A percentile compares a stretch with the other conserved stretches of the same genome.
phyloP scores from a whole-genome alignment of 768 basidiomycete genomes.

The Dacryopinax spathularia region DNA sequence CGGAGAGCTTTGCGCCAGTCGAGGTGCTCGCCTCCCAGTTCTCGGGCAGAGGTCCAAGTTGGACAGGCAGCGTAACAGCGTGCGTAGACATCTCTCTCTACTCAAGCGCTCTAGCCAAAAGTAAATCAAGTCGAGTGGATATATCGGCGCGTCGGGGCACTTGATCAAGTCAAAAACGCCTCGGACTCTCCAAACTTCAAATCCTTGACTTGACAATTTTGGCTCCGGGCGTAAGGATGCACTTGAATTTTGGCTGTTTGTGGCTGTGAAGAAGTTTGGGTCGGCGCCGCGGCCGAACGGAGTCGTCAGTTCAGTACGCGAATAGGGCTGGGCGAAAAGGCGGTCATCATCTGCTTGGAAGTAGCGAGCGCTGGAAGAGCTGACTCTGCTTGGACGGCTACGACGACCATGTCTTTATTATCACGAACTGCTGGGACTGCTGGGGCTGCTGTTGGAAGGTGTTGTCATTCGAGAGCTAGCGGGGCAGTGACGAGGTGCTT shows the following conservation, averaged over 20 bases:
- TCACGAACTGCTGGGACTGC: not conserved
- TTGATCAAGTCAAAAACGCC: no score
- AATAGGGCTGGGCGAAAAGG: no score
- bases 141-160: no score
- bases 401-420: not conserved
- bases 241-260: not conserved
- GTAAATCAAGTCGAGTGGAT: no score
- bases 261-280: not conserved
- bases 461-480: not conserved
- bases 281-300: not conserved
- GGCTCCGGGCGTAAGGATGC: not conserved
- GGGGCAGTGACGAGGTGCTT: not conserved
- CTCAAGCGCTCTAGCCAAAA: not conserved
- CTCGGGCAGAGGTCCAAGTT: not conserved
- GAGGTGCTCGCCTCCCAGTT: not conserved
- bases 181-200: no score
- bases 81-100: not conserved
- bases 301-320: no score
- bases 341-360: no score
- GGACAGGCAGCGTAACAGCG: not conserved
- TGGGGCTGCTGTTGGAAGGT: not conserved
- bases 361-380: no score
- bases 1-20: not conserved
- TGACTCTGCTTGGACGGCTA: not conserved
- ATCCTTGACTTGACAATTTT: not conserved